Percentiles rank a stretch among this genome's conserved stretches.
These are phyloP conservation scores for Syncephalastrum monosporum DNA, from an alignment of 371 early-diverging fungal genomes.

Conservation along the genomic window DNA sequence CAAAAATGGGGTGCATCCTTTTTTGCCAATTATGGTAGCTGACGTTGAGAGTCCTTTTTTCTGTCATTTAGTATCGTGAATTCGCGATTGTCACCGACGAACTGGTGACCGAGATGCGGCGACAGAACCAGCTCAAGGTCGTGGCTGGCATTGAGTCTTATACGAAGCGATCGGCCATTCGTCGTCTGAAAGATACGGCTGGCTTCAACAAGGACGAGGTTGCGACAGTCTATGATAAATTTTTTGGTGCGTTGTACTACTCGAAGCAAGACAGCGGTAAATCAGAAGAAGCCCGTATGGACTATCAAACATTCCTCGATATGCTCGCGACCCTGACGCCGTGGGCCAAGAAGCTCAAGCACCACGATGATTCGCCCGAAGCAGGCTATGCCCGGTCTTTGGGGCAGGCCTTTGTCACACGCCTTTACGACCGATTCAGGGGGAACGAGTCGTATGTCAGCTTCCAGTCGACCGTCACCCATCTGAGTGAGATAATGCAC, in stretches of 20 bases:
- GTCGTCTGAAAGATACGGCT: constrained; percentile 73
- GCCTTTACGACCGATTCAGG: constrained; percentile 41
- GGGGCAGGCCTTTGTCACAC: constrained; percentile 38
- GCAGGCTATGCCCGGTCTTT: constrained; percentile 8
- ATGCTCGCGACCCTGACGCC: constrained; percentile 30
- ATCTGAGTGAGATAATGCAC: constrained; percentile 76
- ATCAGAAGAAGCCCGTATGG: constrained; percentile 49
- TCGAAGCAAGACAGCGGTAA: constrained; percentile 35
- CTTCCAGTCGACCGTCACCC: constrained; percentile 76
- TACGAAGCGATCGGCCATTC: constrained; percentile 84
- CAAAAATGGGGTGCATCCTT: no score
- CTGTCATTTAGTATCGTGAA: constrained; percentile 66
- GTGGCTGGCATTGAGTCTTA: constrained; percentile 92
- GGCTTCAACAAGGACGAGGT: constrained; percentile 86
- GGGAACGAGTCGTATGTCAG: constrained; percentile 37
- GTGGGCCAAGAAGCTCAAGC: constrained; percentile 20
- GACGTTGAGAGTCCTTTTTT: not conserved
- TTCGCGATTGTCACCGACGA: constrained; percentile 83
- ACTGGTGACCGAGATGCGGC: constrained; percentile 78
- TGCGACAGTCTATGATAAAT: constrained; percentile 85
- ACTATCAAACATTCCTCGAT: constrained; percentile 56
- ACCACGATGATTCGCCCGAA: constrained; percentile 15
- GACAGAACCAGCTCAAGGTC: constrained; percentile 89
- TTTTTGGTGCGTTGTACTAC: constrained; percentile 82
- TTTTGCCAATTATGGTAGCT: no score